Conservation (phyloP, 176 grass and related monocot genomes). For the Aegilops sharonensis region DNA sequence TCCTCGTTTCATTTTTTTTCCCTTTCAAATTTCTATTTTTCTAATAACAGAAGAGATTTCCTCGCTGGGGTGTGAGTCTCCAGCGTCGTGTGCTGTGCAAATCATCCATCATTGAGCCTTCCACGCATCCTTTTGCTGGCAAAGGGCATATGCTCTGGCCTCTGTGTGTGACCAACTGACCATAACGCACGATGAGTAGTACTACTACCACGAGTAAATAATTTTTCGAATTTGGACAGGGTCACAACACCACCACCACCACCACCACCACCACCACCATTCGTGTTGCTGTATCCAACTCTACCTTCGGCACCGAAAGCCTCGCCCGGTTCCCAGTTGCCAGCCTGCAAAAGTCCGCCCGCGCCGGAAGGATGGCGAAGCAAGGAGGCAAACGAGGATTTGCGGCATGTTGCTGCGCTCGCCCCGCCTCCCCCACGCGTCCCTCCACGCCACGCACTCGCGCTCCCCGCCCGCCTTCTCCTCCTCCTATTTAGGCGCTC, state of each 20-base stretch:
- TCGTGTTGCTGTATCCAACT: neutral
- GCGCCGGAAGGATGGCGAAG: neutral
- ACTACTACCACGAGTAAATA: neutral
- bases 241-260: neutral
- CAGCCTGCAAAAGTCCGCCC: neutral
- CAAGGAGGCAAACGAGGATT: slow-evolving; percentile 4
- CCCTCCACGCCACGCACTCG: neutral
- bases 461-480: neutral
- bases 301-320: neutral
- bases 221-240: neutral
- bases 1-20: neutral
- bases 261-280: neutral
- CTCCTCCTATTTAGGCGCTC: slow-evolving; percentile 28
- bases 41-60: too few species aligned
- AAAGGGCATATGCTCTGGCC: neutral
- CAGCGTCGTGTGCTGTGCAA: neutral
- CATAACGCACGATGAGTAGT: neutral
- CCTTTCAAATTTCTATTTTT: too few species aligned
- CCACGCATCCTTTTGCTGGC: neutral
- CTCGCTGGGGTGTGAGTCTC: too few species aligned
- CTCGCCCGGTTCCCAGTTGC: neutral
- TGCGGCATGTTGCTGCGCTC: neutral
- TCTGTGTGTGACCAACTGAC: neutral
- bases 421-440: neutral
- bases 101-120: neutral